Conservation (phyloP, 257 asterid species). For the Solanum lycopersicoides region DNA sequence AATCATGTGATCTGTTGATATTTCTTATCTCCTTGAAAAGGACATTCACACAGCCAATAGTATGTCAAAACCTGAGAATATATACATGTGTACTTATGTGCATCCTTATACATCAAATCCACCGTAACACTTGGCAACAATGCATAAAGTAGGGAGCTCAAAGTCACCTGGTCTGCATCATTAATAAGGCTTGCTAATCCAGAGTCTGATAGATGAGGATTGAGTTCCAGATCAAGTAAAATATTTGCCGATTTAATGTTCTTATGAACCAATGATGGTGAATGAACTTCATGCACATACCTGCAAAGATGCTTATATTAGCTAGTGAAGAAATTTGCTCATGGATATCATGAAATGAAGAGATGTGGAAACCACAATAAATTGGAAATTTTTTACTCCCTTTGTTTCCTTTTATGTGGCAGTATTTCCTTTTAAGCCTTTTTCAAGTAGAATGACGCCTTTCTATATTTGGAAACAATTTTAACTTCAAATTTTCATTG, state of each 20-base stretch:
- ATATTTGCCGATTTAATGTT: slow-evolving; percentile 82
- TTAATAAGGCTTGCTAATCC: slow-evolving; percentile 68
- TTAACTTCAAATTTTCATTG: neutral
- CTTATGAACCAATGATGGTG: slow-evolving; percentile 82
- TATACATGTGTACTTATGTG: neutral
- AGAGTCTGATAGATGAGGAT: slow-evolving; percentile 92
- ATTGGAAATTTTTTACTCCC: neutral
- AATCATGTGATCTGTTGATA: neutral
- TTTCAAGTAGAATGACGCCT: neutral
- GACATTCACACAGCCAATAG: neutral
- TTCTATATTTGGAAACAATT: neutral
- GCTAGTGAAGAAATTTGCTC: neutral
- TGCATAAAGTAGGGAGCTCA: neutral
- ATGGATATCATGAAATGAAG: neutral
- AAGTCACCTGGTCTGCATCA: slow-evolving; percentile 70
- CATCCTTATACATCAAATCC: neutral
- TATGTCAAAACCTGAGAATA: neutral
- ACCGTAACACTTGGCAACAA: neutral
- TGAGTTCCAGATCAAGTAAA: slow-evolving; percentile 81
- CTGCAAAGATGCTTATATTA: slow-evolving; percentile 28
- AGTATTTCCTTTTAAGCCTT: neutral
- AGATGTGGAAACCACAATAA: neutral
- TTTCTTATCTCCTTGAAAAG: neutral
- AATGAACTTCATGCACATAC: slow-evolving; percentile 92
- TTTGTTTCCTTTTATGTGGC: neutral